Percentiles rank a stretch among this genome's conserved stretches.
Evolutionary conservation across 2,329 filamentous ascomycete species (phyloP).

Genomic region (Parasarocladium wereldwijsianum): DNA sequence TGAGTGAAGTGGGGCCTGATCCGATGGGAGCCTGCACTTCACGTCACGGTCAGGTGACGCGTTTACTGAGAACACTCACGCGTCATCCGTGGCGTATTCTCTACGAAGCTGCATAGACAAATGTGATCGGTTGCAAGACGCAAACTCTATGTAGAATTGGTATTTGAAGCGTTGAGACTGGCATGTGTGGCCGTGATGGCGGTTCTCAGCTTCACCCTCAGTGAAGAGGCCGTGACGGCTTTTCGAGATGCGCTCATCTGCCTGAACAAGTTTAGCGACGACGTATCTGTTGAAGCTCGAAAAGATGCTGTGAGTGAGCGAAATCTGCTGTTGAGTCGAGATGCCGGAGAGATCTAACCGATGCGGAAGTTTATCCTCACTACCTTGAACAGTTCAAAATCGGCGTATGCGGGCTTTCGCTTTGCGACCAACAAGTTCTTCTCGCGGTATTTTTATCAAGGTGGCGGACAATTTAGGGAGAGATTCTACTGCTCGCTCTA

Average conservation of each 20-base stretch:
- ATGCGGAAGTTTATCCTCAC: conserved; percentile 50
- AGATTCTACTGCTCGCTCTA: conserved; percentile 64
- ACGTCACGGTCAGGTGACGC: too few species aligned
- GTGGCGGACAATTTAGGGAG: conserved; percentile 32
- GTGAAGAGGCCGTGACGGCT: conserved; percentile 54
- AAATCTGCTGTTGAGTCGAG: not conserved
- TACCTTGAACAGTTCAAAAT: conserved; percentile 66
- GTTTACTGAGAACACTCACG: too few species aligned
- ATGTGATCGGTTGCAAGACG: too few species aligned
- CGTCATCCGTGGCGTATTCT: too few species aligned
- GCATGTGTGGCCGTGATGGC: too few species aligned
- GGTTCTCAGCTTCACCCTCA: conserved; percentile 58
- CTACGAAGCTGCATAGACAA: too few species aligned
- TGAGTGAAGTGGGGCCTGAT: too few species aligned
- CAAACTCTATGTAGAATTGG: too few species aligned
- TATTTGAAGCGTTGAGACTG: too few species aligned
- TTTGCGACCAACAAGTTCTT: conserved; percentile 58
- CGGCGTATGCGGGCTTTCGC: conserved; percentile 60
- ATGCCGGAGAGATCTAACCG: not conserved
- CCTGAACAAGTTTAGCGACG: conserved; percentile 66
- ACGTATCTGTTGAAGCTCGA: conserved; percentile 59
- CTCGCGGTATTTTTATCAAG: conserved; percentile 53
- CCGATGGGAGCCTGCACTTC: too few species aligned
- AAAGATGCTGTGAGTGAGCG: conserved; percentile 41
- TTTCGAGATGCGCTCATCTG: conserved; percentile 63